Evolutionary conservation across 1,284 basidiomycete species (phyloP), one percentile per base, ranked within the genome.

Genomic region (Ustilago cynodontis): DNA sequence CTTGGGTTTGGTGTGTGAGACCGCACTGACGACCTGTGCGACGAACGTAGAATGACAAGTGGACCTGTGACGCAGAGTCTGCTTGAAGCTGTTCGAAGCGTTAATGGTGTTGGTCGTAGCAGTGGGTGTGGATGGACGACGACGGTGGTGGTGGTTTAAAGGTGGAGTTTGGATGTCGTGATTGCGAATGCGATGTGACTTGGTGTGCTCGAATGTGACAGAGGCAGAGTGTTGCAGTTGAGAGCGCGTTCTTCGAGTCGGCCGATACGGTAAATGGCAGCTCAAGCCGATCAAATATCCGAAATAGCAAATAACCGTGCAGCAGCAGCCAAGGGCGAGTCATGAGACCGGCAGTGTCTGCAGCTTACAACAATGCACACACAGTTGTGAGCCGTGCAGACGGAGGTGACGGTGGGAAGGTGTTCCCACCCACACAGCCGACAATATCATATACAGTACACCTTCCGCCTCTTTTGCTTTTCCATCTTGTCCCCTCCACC

Each of bases 161-260:
- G 39, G 18, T 18, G 35, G 24, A 57, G 55, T 26, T 33, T 59
- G 63, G 55, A 53, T 55, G 51, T 54, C 29, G 56, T 28, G 11
- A 13, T 58, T 8, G 28, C 31, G 39, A 59, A 18, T 31, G 43
- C 26, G 56, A 18, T 35, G 13, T 43, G 37, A 39, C 37, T n/a
- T 39, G 37, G 16, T 56, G 56, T 20, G 53, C 53, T n/a, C 14
- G 37, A 53, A 16, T 37, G 35, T 33, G 14, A n/a, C n/a, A n/a
- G n/a, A n/a, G n/a, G n/a, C n/a, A 37, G 3, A 43, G 57, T 69
- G 62, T 61, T 62, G 45, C 26, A 58, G 58, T 50, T 43, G 22
- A 28, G 10, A 55, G 35, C 57, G 60, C 53, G 28, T 72, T 72
- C 64, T 72, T 72, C 60, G 65, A 60, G 29, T 72, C 70, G 70